Percentiles rank a stretch among this genome's conserved stretches.
phyloP scores from a whole-genome alignment of 352 stramenopile genomes.

The Globisporangium middletonii region DNA sequence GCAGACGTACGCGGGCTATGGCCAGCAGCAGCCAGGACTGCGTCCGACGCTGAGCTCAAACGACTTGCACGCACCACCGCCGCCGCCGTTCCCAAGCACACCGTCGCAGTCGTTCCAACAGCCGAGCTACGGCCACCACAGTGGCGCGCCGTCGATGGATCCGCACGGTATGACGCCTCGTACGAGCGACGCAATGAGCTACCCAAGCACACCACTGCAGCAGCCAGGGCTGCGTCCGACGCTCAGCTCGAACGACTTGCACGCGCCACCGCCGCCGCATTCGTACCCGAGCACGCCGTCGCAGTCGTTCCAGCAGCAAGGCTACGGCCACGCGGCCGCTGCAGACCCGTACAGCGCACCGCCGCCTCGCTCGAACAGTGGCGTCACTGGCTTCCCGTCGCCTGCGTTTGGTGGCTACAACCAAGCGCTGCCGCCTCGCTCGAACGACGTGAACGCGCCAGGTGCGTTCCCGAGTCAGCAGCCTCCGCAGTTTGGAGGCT shows the following conservation, averaged over 20 bases:
- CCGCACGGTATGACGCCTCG: background rate
- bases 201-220: slow-evolving; percentile 8
- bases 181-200: background rate
- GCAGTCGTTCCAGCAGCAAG: slow-evolving; percentile 15
- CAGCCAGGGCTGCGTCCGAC: background rate
- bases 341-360: slow-evolving; percentile 7
- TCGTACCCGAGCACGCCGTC: slow-evolving; percentile 22
- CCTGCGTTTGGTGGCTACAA: slow-evolving; percentile 5
- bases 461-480: slow-evolving; percentile 18
- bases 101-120: slow-evolving; percentile 2
- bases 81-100: slow-evolving; percentile 2
- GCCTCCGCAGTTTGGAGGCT: background rate
- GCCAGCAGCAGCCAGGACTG: background rate
- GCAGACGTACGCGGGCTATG: slow-evolving; percentile 3
- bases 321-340: slow-evolving; percentile 4
- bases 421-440: slow-evolving; percentile 10
- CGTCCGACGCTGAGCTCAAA: slow-evolving; percentile 13
- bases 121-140: background rate
- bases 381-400: slow-evolving; percentile 3
- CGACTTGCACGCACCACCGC: slow-evolving; percentile 13
- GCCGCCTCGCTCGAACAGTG: slow-evolving; percentile 6
- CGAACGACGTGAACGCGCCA: slow-evolving; percentile 12
- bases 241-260: slow-evolving; percentile 17
- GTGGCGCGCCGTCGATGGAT: too few species aligned
- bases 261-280: slow-evolving; percentile 13